phyloP scores from a whole-genome alignment of 257 asterid genomes.

The Solanum phureja region DNA sequence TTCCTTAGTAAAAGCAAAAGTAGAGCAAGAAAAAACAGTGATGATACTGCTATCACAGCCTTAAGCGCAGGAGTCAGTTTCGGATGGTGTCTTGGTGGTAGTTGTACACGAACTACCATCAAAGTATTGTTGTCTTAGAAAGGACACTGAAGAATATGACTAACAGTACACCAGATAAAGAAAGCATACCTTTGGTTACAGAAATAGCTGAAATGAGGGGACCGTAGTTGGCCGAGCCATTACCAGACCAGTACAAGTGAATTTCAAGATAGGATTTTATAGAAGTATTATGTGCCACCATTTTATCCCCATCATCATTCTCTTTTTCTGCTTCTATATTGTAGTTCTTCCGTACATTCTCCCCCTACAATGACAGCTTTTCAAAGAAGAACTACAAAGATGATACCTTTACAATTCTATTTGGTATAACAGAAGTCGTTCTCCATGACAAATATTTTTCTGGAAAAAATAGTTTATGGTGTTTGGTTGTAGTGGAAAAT shows the following conservation, averaged over 20 bases:
- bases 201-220: conserved; percentile 16
- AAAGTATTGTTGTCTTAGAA: background rate
- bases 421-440: background rate
- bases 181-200: background rate
- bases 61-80: background rate
- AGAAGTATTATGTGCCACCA: background rate
- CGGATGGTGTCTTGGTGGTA: background rate
- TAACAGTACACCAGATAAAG: background rate
- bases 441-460: background rate
- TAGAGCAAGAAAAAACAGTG: background rate
- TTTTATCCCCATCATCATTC: background rate
- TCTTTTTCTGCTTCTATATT: background rate
- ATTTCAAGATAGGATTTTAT: conserved; percentile 1
- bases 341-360: background rate
- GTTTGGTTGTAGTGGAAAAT: no score
- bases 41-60: background rate
- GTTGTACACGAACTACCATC: no score
- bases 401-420: background rate
- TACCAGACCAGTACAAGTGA: conserved; percentile 14
- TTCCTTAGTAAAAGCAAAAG: background rate
- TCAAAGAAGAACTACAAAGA: background rate
- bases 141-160: background rate
- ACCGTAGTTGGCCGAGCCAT: conserved; percentile 5
- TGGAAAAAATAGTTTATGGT: background rate
- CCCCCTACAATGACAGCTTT: background rate